These are phyloP conservation scores for Fistulifera solaris DNA, from an alignment of 108 stramenopile species.

Conservation along the genomic window DNA sequence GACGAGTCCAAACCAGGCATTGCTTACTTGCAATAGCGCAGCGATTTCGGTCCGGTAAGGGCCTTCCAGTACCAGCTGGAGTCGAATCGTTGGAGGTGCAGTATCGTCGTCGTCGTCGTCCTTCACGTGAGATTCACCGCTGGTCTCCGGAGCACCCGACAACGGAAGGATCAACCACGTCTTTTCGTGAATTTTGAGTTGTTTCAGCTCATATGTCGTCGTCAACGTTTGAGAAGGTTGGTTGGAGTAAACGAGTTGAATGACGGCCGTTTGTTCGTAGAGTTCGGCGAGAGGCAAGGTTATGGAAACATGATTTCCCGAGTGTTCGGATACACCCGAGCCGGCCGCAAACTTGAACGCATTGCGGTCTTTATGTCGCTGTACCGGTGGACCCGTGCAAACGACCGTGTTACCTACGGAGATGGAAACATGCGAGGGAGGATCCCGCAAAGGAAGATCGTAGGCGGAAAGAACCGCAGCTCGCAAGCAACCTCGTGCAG, in stretches of 20 bases:
- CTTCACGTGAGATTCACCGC: neutral
- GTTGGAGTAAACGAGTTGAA: constrained; percentile 34
- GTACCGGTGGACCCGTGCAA: constrained; percentile 59
- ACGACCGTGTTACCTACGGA: constrained; percentile 13
- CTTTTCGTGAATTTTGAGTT: constrained; percentile 44
- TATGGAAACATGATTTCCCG: constrained; percentile 17
- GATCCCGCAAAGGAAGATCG: constrained; percentile 49
- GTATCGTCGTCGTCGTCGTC: constrained; percentile 8
- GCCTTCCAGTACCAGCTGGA: constrained; percentile 50
- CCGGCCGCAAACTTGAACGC: constrained; percentile 49
- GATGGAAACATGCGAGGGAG: constrained; percentile 37
- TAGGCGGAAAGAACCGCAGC: constrained; percentile 60
- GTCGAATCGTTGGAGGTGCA: constrained; percentile 54
- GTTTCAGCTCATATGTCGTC: constrained; percentile 14
- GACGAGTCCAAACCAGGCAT: constrained; percentile 54
- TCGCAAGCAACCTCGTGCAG: constrained; percentile 25
- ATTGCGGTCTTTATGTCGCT: constrained; percentile 64
- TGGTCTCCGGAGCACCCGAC: constrained; percentile 3
- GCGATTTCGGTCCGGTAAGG: constrained; percentile 73
- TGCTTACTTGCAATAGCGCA: constrained; percentile 35
- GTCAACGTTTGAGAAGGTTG: constrained; percentile 3
- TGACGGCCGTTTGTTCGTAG: constrained; percentile 30
- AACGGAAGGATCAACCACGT: constrained; percentile 74
- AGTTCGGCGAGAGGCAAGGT: constrained; percentile 35
- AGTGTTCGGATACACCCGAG: neutral